Conservation (phyloP, 208 protist species). For the Leptomonas pyrrhocoris region DNA sequence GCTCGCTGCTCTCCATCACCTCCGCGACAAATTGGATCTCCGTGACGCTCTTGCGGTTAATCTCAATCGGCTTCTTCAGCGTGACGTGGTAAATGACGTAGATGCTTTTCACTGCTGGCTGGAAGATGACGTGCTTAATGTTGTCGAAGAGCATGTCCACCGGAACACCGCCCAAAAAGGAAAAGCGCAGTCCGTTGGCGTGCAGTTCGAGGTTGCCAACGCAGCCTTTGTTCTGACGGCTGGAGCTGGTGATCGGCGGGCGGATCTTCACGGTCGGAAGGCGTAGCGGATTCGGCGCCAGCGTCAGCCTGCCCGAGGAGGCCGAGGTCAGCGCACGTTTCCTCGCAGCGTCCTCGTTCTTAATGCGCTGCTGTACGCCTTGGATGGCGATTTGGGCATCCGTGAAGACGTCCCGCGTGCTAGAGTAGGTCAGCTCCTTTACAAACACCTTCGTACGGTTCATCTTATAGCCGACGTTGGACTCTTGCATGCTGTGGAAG, state of each 20-base stretch:
- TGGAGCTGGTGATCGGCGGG: slow-evolving; percentile 73
- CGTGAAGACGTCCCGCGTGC: slow-evolving; percentile 59
- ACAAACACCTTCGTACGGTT: slow-evolving; percentile 88
- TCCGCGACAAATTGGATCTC: slow-evolving; percentile 98
- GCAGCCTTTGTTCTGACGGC: slow-evolving; percentile 79
- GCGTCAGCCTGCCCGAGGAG: slow-evolving; percentile 46
- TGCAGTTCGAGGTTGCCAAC: slow-evolving; percentile 94
- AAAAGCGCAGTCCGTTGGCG: slow-evolving; percentile 96
- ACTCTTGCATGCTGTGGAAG: slow-evolving; percentile 88
- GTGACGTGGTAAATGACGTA: slow-evolving; percentile 97
- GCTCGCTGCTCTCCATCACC: slow-evolving; percentile 93
- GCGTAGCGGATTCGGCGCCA: slow-evolving; percentile 46
- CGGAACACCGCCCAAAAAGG: slow-evolving; percentile 67
- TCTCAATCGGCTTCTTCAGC: slow-evolving; percentile 95
- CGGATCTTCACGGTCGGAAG: slow-evolving; percentile 92
- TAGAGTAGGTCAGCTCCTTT: slow-evolving; percentile 86
- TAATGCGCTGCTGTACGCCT: slow-evolving; percentile 69
- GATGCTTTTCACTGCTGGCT: slow-evolving; percentile 92
- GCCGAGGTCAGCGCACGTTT: slow-evolving; percentile 56
- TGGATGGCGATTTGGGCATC: slow-evolving; percentile 67
- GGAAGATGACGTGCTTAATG: slow-evolving; percentile 97
- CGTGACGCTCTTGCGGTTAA: slow-evolving; percentile 95
- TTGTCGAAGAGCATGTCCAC: slow-evolving; percentile 97
- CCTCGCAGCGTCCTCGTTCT: slow-evolving; percentile 72
- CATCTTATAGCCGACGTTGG: slow-evolving; percentile 80